Percentiles rank a stretch among this genome's conserved stretches.
These are phyloP conservation scores for Bruguiera gymnorhiza DNA, from an alignment of 345 rosid genomes.

Conservation along the genomic window DNA sequence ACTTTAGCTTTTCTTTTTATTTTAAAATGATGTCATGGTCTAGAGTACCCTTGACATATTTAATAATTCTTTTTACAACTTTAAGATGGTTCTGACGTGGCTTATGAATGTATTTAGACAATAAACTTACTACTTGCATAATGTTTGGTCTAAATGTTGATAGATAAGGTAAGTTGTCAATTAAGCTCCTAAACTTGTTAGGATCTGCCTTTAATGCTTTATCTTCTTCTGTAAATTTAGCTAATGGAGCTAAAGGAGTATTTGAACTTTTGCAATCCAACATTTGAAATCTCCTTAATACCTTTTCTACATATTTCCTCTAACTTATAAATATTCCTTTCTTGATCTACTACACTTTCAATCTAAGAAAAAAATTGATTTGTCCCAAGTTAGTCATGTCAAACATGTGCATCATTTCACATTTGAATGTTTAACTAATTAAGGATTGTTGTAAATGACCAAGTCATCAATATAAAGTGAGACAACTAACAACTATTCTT, in stretches of 20 bases:
- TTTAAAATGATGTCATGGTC: no score
- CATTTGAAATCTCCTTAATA: not conserved
- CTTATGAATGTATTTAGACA: no score
- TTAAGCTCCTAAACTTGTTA: not conserved
- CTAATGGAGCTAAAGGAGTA: not conserved
- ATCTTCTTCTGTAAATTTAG: not conserved
- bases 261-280: not conserved
- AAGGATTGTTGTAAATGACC: not conserved
- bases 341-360: not conserved
- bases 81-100: not conserved
- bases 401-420: no score
- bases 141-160: not conserved
- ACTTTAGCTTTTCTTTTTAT: no score
- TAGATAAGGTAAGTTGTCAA: not conserved
- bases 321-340: not conserved
- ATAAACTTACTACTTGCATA: not conserved
- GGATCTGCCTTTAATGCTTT: not conserved
- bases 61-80: no score
- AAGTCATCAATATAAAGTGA: not conserved
- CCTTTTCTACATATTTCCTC: not conserved
- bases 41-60: not conserved
- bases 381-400: not conserved
- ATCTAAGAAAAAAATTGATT: not conserved
- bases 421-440: not conserved
- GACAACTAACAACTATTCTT: not conserved